Evolutionary conservation across 1,284 basidiomycete genomes (phyloP).

Genomic region (Heliocybe sulcata): DNA sequence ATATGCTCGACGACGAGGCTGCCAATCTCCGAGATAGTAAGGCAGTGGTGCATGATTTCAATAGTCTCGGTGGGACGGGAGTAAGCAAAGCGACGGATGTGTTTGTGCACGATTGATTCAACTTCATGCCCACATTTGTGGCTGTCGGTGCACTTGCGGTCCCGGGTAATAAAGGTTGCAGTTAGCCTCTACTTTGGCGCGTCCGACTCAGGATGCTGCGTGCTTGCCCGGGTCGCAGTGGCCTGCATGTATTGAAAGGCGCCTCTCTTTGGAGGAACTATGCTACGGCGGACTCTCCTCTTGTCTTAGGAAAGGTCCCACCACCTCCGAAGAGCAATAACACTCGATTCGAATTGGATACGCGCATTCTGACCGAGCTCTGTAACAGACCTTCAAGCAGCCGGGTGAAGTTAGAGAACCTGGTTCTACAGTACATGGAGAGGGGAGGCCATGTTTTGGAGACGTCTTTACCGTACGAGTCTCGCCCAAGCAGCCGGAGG

Average conservation of each 20-base stretch:
- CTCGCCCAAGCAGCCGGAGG: conserved; percentile 28
- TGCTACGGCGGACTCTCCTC: conserved; percentile 8
- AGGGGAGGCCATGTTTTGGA: conserved; percentile 36
- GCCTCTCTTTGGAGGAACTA: not conserved
- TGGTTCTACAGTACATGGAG: conserved; percentile 29
- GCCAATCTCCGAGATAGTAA: not conserved
- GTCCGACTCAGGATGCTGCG: not conserved
- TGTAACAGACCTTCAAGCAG: not conserved
- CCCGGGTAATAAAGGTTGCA: too few relatives aligned
- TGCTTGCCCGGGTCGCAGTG: not conserved
- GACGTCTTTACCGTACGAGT: conserved; percentile 41
- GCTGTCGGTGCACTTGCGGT: too few relatives aligned
- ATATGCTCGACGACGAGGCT: not conserved
- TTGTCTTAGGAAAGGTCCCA: conserved; percentile 8
- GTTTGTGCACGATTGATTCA: too few relatives aligned
- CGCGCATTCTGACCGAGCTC: conserved; percentile 13
- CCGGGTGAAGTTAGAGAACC: conserved; percentile 10
- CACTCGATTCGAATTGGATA: conserved; percentile 11
- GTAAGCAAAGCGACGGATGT: too few relatives aligned
- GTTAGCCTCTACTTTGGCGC: too few relatives aligned
- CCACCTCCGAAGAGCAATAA: conserved; percentile 3
- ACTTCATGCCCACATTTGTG: too few relatives aligned
- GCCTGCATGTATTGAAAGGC: not conserved
- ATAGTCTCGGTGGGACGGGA: too few relatives aligned
- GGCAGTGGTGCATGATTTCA: not conserved